phyloP scores from a whole-genome alignment of 371 early-diverging fungal genomes.

The Dinochytrium kinnereticum region DNA sequence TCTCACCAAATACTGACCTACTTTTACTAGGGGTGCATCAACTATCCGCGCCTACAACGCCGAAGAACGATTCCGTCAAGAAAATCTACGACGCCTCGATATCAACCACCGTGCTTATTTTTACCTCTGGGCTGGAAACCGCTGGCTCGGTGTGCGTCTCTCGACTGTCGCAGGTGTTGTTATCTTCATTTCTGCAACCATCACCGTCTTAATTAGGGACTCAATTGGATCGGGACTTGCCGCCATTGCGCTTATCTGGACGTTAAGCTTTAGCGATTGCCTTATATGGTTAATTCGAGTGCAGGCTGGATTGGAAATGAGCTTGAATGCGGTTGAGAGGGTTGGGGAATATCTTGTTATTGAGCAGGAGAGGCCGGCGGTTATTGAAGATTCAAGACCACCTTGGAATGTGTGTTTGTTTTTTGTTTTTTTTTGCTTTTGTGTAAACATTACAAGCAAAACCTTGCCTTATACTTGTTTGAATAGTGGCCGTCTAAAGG shows the following conservation, averaged over 20 bases:
- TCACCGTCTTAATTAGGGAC: slow-evolving; percentile 36
- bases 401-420: slow-evolving; percentile 33
- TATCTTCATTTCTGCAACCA: slow-evolving; percentile 69
- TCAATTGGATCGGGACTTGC: slow-evolving; percentile 51
- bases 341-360: slow-evolving; percentile 63
- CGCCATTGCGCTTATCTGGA: slow-evolving; percentile 81
- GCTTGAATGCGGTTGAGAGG: slow-evolving; percentile 47
- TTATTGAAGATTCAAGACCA: slow-evolving; percentile 42
- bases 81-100: slow-evolving; percentile 54
- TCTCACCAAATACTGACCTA: neutral
- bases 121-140: slow-evolving; percentile 82
- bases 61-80: slow-evolving; percentile 52
- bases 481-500: slow-evolving; percentile 69
- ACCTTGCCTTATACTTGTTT: too few species aligned
- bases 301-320: slow-evolving; percentile 82
- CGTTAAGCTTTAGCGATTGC: slow-evolving; percentile 72
- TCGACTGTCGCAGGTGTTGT: slow-evolving; percentile 70
- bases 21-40: slow-evolving; percentile 46
- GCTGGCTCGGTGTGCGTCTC: slow-evolving; percentile 81
- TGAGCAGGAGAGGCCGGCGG: slow-evolving; percentile 40
- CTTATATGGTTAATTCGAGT: slow-evolving; percentile 79
- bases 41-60: slow-evolving; percentile 74
- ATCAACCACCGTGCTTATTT: slow-evolving; percentile 78
- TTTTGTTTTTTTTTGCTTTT: too few species aligned
- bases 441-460: too few species aligned